phyloP scores from a whole-genome alignment of 2,329 filamentous ascomycete genomes.

The Emergomyces africanus region DNA sequence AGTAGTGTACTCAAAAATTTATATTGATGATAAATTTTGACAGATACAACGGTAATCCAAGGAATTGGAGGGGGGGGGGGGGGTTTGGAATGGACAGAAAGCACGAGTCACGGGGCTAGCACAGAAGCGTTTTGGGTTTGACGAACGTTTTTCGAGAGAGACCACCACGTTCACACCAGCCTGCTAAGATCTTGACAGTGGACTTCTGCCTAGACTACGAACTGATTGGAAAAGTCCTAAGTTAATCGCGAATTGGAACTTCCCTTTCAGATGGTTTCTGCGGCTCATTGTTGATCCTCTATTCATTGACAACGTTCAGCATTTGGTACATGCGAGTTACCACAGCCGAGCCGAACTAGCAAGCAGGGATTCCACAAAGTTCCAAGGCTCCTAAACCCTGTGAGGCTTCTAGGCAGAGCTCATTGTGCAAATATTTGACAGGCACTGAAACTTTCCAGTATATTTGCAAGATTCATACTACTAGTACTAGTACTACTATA shows the following conservation, averaged over 20 bases:
- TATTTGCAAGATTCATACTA: neutral
- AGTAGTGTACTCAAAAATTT: neutral
- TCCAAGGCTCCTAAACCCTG: neutral
- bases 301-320: neutral
- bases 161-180: neutral
- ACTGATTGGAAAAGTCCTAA: neutral
- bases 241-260: neutral
- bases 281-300: neutral
- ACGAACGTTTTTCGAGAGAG: neutral
- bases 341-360: neutral
- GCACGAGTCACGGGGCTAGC: neutral
- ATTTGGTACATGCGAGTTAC: neutral
- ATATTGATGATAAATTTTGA: neutral
- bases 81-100: too few relatives aligned
- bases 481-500: too few relatives aligned
- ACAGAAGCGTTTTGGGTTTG: neutral
- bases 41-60: neutral
- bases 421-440: neutral
- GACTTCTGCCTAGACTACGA: neutral
- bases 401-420: neutral
- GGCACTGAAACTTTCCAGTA: neutral
- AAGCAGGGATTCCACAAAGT: neutral
- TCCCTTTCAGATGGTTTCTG: neutral
- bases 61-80: neutral
- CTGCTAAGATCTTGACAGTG: neutral